Base-by-base conservation (phyloP, 2,329 filamentous ascomycete species). In the Exophiala sp. region DNA sequence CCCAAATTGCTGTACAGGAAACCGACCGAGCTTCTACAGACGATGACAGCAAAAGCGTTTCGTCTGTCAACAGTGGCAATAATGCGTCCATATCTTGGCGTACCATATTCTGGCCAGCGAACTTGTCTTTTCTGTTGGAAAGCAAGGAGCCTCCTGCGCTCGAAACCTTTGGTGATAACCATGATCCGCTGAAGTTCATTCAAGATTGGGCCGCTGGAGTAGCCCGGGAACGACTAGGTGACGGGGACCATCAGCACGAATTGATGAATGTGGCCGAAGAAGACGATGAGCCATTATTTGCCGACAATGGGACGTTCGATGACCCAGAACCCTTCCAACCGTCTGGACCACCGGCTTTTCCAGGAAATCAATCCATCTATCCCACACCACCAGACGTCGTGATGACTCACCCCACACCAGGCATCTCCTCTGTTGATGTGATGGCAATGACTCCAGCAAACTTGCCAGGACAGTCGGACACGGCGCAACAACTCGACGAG, bases 321-420 rank as follows among this genome's bases (percentile, higher is more conserved):
- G 60, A 61, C 42, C 52, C 60, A 14, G 58, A 61, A 32, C 57
- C 58, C 16, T 61, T 60, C 39, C 57, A 59, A 24, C 50, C 54
- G 8, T 59, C 61, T 47, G 60, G 58, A 14, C 52, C 58, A 47
- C 59, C 57, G 11, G 41, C 52, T 10, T 62, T 63, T 54, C 49
- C 58, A n/a, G 34, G 45, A 10, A 58, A 52, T 36, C 60, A 61
- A 40, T 57, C 53, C n/a, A 75, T 81, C 29, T 80, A 81, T 65
- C 78, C 77, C 10, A 81, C 78, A 6, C 78, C 78, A 5, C 77
- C 78, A 47, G 78, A 79, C 55, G 76, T 73, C n/a, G 65, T 72
- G 52, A 62, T 68, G 10, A 65, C 65, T 18, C 63, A 70, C 45
- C 63, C 65, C 5, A 57, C 66, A 6, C 68, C 66, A 36, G 63